Base-by-base conservation (phyloP, 805 yeast species). In the Candida hispaniensis region DNA sequence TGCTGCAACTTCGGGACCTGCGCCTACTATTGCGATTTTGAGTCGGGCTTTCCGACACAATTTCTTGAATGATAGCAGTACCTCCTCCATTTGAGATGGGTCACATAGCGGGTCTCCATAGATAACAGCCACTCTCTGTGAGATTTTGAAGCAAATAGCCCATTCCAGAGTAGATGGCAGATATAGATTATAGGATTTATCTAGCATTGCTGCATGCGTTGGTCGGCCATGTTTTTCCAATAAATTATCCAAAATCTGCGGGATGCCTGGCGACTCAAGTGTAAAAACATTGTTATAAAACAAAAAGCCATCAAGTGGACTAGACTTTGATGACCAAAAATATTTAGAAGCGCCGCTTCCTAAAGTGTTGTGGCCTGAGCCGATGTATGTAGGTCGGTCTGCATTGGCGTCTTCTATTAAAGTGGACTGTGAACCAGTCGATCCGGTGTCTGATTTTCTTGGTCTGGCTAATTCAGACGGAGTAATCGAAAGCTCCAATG, bases 191-290 rank as follows among this genome's bases (percentile, higher is more conserved):
- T 30, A 30, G 13, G 34, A 30, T 26, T 30, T 30, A 26, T 30
- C 34, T 14, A 35, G 41, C 27, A 26, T 21, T 18, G 39, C 27
- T 10, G 39, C 35, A 15, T 27, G 39, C 11, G 39, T 26, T 13
- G 39, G 35, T 17, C 39, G 27, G 14, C 34, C 34, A 12, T 30
- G 34, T 11, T 21, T 25, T 19, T 25, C 34, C 11, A 30, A 16
- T 7, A 30, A 26, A n/a, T 26, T 25, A 14, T 30, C 34, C 15
- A 30, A 26, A 11, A 26, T 30, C 34, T 30, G 26, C 18, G 34
- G 34, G 6, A 30, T 26, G 19, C 34, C 34, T 25, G 20, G 26
- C 15, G 26, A 30, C 26, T 30, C 34, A 30, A 30, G 20, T 25
- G 20, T 30, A 19, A 21, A 30, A 26, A 30, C 34, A 26, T 30